These are phyloP conservation scores for Arabidopsis lyrata DNA, from an alignment of 441 rosid species.

Conservation along the genomic window DNA sequence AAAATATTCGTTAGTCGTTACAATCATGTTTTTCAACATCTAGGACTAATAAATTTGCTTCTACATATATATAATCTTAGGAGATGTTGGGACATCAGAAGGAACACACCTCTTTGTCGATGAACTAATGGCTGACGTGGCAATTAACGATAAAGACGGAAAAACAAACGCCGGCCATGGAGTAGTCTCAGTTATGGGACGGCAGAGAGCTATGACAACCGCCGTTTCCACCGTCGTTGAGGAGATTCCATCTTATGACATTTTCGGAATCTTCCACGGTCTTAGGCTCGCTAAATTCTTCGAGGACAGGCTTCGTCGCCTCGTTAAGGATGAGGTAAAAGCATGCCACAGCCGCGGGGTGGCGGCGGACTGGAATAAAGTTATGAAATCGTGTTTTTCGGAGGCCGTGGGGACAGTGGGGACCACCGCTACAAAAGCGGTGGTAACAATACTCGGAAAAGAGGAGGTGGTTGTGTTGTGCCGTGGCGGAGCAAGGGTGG, in stretches of 20 bases:
- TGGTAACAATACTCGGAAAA: slow-evolving; percentile 76
- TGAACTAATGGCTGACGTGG: slow-evolving; percentile 26
- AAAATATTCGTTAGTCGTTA: not conserved
- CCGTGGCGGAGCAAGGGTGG: slow-evolving; percentile 87
- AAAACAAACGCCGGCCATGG: slow-evolving; percentile 51
- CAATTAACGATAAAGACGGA: slow-evolving; percentile 11
- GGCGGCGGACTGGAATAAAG: slow-evolving; percentile 58
- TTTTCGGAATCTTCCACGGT: slow-evolving; percentile 80
- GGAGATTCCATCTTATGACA: slow-evolving; percentile 52
- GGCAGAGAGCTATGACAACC: slow-evolving; percentile 78
- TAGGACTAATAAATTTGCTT: not conserved
- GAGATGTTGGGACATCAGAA: slow-evolving; percentile 32
- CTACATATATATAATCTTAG: slow-evolving; percentile 8
- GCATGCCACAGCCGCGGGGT: slow-evolving; percentile 18
- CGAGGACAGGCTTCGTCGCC: slow-evolving; percentile 58
- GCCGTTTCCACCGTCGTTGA: slow-evolving; percentile 63
- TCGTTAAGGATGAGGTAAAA: slow-evolving; percentile 55
- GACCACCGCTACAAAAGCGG: slow-evolving; percentile 49
- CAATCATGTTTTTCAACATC: not conserved
- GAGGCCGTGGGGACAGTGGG: slow-evolving; percentile 66
- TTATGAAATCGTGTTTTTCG: slow-evolving; percentile 60
- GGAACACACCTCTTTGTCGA: not conserved
- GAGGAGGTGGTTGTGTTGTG: slow-evolving; percentile 69
- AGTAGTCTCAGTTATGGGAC: slow-evolving; percentile 68
- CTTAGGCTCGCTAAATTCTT: slow-evolving; percentile 68